Evolutionary conservation across 352 stramenopile species (phyloP).

Genomic region (Hyaloperonospora arabidopsidis): DNA sequence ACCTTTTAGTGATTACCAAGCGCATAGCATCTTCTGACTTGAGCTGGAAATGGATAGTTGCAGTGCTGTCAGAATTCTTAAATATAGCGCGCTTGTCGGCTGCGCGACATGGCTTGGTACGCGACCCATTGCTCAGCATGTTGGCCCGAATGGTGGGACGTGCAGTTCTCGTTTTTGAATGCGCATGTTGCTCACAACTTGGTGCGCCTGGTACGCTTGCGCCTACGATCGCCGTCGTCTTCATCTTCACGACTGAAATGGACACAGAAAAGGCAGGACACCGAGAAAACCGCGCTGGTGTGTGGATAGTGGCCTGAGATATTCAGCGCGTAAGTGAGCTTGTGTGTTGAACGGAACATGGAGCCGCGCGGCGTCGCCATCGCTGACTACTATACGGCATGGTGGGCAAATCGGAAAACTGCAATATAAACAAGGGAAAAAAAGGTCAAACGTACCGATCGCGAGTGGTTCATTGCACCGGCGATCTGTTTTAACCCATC

Average conservation of each 20-base stretch:
- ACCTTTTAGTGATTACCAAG: background rate
- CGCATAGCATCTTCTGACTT: background rate
- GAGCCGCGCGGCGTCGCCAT: background rate
- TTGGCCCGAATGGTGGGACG: constrained; percentile 1
- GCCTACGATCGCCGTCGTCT: background rate
- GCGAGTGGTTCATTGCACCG: too few relatives aligned
- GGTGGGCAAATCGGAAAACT: too few relatives aligned
- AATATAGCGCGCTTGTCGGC: background rate
- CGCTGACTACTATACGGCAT: too few relatives aligned
- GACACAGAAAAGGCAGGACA: background rate
- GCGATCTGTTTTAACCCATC: too few relatives aligned
- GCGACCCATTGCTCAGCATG: constrained; percentile 1
- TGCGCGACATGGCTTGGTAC: constrained; percentile 1
- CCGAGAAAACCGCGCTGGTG: background rate
- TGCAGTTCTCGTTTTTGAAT: constrained; percentile 1
- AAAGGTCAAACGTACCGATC: too few relatives aligned
- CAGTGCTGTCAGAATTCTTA: background rate
- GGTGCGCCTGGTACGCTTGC: background rate
- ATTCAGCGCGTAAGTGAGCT: background rate
- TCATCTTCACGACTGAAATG: too few relatives aligned
- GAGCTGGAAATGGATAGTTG: background rate
- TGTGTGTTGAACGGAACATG: constrained; percentile 1
- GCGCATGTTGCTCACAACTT: background rate
- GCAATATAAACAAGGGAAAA: too few relatives aligned
- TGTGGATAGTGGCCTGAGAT: background rate